Base-by-base conservation (phyloP, 176 grass and related monocot genomes). In the Juncus inflexus region DNA sequence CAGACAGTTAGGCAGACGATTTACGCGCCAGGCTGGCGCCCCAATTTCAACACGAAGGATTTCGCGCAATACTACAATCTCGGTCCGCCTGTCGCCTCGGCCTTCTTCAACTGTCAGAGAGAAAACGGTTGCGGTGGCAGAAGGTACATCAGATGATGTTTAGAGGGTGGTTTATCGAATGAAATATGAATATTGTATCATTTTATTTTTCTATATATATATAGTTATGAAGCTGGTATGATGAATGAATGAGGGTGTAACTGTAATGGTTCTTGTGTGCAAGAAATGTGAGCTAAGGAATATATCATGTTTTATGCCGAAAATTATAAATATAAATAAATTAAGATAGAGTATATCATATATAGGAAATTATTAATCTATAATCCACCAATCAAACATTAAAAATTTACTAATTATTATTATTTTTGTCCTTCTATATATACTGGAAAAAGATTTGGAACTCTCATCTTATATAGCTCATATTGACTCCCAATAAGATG, bases 51-150 rank as follows among this genome's bases (percentile, higher is more conserved):
- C 64, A 90, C 86, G 2, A 87, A 78, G 61, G 90, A 90, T 54
- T 95, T 95, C 9, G 68, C 86, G 4, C 70, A 73, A 2, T 64
- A 81, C 51, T 84, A 95, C 68, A 85, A 73, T 79, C 83, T 95
- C 3, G 86, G 81, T 11, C 13, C 59, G 0, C 90, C 90, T 62
- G 90, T 95, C 3, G 83, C 90, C 43, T 83, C 64, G 7, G 6
- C 90, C 35, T 95, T 80, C 76, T 95, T 95, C 87, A 90, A 95
- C 67, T 95, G 90, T 73, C 90, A 95, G 63, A 84, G 83, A 58
- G 90, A 95, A 73, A 95, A 80, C 16, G 86, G 86, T 4, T 95
- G 90, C 63, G 90, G 90, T 68, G 90, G 90, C 49, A 82, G 90
- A 81, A 87, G 90, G 83, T 87, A 78, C 74, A 77, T 74, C 14